Base-by-base conservation (phyloP, 805 yeast species). In the Ogataea dorogensis region DNA sequence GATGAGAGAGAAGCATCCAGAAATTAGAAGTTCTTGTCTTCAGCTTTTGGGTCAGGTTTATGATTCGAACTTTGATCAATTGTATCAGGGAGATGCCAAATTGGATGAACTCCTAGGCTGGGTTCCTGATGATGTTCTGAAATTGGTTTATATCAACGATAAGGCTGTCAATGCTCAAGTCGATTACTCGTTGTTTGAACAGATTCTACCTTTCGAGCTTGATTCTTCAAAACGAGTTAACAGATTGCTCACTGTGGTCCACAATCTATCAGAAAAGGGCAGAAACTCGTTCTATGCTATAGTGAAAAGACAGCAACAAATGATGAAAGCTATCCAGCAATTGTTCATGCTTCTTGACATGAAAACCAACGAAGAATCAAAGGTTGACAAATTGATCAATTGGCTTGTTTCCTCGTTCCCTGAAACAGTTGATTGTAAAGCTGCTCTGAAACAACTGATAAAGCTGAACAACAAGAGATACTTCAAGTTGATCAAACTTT, bases 131-230 rank as follows among this genome's bases (percentile, higher is more conserved):
- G 70, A 71, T 15, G 56, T 88, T 0, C 61, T 88, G 29, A 74
- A 77, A 15, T 67, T 86, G 28, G 70, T 82, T 32, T 88, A 84
- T 51, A 81, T 88, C 44, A 86, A 86, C 53, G 88, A 84, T 48
- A 70, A 63, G 33, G 65, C 68, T 7, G 79, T 86, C 32, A 86
- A 81, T 38, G 70, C 79, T 9, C 63, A 72, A 9, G 82, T 86
- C 10, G 96, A 87, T 53, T 43, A 61, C 3, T 61, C 71, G 0
- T 46, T 88, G 2, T 71, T 79, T 47, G 87, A 81, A 40, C 67
- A 70, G 34, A 50, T 87, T 1, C 53, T 84, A 8, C 85, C 94
- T 0, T 61, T 75, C 17, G 76, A 75, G 13, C 46, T 58, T 3
- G 68, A 72, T 41, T 17, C 38, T 5, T 9, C 17, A 7, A 60